Evolutionary conservation across 306 rosid species (phyloP), one percentile per base, ranked within the genome.

Genomic region (Casuarina glauca): DNA sequence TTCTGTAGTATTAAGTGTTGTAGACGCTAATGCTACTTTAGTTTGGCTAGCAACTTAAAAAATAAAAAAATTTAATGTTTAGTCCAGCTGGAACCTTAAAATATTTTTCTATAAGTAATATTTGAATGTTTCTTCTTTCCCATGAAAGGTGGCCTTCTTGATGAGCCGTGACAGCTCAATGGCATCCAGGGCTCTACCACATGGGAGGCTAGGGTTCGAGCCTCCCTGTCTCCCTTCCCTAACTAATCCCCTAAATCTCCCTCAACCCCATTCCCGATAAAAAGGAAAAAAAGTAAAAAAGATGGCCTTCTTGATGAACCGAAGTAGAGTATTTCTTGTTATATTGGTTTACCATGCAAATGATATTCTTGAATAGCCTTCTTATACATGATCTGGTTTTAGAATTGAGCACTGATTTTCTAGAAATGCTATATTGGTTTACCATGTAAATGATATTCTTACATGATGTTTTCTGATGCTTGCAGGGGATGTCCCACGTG

Each of bases 401-500:
- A 26, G 19, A n/a, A 20, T 69, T 52, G 69, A 64, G 69, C 66
- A 50, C 60, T 64, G 32, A 26, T 26, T 26, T 26, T 26, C 32
- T 26, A 26, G 32, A 26, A 26, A 26, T 26, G 32, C 32, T 26
- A 26, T 26, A 26, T 26, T 26, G 32, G 32, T 26, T 26, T 26
- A 26, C 1, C 32, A 26, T 26, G 32, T 0, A 26, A 26, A 26
- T 26, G 32, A 79, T 44, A 32, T 52, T 20, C 26, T 20, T 20
- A 20, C 26, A 20, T 20, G 26, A 20, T 20, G 26, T 20, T 52
- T 3, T 1, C 48, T 16, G 11, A 57, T 46, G 20, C 48, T 41
- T 85, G 60, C 77, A 89, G 93, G 93, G 16, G 93, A 89, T 76
- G 93, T 89, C 4, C 91, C 93, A 16, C 85, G 93, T 62, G 93